These are phyloP conservation scores for Curvularia hawaiiensis DNA, from an alignment of 2,329 filamentous ascomycete species.

Conservation along the genomic window DNA sequence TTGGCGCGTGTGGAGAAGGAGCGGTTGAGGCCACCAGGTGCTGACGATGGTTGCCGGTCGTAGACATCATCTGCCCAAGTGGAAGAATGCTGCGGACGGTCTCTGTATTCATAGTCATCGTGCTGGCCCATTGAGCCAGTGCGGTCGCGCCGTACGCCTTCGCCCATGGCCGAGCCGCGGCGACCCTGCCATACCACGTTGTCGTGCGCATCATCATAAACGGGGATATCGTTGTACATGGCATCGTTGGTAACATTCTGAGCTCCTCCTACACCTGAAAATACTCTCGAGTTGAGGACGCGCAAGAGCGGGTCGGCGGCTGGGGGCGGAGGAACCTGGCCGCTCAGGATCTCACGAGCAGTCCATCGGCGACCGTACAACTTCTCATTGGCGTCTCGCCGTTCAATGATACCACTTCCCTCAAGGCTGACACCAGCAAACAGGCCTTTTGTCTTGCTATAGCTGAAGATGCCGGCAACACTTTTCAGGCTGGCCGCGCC, in stretches of 20 bases:
- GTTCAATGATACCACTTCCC: slow-evolving; percentile 89
- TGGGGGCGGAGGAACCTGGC: slow-evolving; percentile 76
- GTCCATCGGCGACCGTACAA: slow-evolving; percentile 85
- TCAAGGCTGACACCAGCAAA: slow-evolving; percentile 96
- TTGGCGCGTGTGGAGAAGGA: slow-evolving; percentile 59
- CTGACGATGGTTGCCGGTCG: slow-evolving; percentile 58
- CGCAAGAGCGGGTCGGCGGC: slow-evolving; percentile 83
- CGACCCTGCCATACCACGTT: slow-evolving; percentile 83
- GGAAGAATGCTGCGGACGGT: slow-evolving; percentile 64
- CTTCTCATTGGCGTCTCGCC: slow-evolving; percentile 96
- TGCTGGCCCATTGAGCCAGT: slow-evolving; percentile 43
- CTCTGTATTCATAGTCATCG: slow-evolving; percentile 58
- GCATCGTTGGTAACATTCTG: slow-evolving; percentile 21
- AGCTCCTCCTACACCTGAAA: slow-evolving; percentile 66
- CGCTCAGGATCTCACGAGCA: slow-evolving; percentile 80
- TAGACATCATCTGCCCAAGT: slow-evolving; percentile 81
- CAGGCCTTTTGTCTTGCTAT: slow-evolving; percentile 96
- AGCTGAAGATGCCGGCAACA: slow-evolving; percentile 91
- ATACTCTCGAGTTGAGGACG: slow-evolving; percentile 83
- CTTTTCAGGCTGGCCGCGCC: slow-evolving; percentile 89
- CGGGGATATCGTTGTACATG: slow-evolving; percentile 87
- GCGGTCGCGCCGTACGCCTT: slow-evolving; percentile 63
- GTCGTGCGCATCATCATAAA: slow-evolving; percentile 84
- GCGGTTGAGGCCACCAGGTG: slow-evolving; percentile 45
- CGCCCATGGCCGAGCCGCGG: slow-evolving; percentile 71